phyloP scores from a whole-genome alignment of 768 basidiomycete genomes.

The Kwoniella mangroviensis region DNA sequence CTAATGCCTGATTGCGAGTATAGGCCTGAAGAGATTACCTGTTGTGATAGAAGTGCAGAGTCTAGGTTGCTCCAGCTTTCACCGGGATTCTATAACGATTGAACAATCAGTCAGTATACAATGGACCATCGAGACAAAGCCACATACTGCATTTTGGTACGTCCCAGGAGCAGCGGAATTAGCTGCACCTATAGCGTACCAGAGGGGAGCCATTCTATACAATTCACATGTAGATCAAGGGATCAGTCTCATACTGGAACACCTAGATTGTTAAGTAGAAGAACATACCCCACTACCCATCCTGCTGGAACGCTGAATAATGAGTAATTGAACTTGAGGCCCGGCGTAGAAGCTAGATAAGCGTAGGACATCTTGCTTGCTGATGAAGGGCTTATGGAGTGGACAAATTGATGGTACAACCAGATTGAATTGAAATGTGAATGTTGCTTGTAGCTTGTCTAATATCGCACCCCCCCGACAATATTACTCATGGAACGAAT shows the following conservation, averaged over 20 bases:
- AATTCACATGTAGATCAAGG: too few species aligned
- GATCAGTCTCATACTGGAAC: too few species aligned
- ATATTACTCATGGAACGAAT: too few species aligned
- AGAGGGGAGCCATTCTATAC: constrained; percentile 41
- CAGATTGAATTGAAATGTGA: too few species aligned
- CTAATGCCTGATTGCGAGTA: background rate
- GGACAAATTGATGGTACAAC: background rate
- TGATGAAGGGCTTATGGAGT: background rate
- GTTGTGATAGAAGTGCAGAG: constrained; percentile 8
- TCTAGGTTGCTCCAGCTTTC: constrained; percentile 38
- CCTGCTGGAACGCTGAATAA: constrained; percentile 44
- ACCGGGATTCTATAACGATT: constrained; percentile 25
- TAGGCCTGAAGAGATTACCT: background rate
- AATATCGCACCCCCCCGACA: too few species aligned
- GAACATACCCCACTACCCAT: constrained; percentile 46
- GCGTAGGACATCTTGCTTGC: constrained; percentile 13
- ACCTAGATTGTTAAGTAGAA: too few species aligned
- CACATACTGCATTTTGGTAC: constrained; percentile 16
- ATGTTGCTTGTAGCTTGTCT: too few species aligned
- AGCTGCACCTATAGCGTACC: constrained; percentile 36
- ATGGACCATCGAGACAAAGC: background rate
- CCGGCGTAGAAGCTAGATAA: constrained; percentile 33
- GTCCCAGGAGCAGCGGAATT: constrained; percentile 12
- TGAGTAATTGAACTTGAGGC: constrained; percentile 42
- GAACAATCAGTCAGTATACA: background rate